A percentile compares a stretch with the other conserved stretches of the same genome.
These are phyloP conservation scores for Leccinum huronense DNA, from an alignment of 1,284 basidiomycete species.

Conservation along the genomic window DNA sequence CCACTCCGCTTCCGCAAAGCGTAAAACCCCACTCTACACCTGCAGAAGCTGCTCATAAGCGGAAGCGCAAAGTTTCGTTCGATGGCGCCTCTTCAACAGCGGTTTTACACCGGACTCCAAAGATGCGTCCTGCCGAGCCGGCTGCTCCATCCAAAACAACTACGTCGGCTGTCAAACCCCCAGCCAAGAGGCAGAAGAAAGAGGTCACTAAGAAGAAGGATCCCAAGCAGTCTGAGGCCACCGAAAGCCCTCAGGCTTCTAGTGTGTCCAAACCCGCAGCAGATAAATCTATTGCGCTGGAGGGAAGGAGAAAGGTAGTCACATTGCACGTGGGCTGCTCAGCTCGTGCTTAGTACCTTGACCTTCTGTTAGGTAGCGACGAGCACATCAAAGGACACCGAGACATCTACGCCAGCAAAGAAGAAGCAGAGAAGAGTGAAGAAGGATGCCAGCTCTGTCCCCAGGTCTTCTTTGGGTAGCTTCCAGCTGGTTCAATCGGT, in stretches of 20 bases:
- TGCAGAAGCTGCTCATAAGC: not conserved
- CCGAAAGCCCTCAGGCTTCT: conserved; percentile 6
- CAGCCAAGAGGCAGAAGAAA: conserved; percentile 27
- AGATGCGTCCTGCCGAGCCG: not conserved
- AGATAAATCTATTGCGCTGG: conserved; percentile 1
- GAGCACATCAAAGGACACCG: not conserved
- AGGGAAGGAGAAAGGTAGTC: conserved; percentile 15
- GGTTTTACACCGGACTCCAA: not conserved
- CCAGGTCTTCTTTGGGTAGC: conserved; percentile 19
- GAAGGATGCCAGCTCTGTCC: conserved; percentile 6
- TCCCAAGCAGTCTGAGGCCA: not conserved
- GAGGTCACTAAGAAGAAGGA: conserved; percentile 7
- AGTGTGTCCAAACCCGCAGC: not conserved
- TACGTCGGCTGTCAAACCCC: conserved; percentile 4
- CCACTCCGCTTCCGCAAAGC: not conserved
- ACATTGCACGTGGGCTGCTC: not conserved
- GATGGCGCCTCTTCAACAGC: not conserved
- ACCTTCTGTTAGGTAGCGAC: conserved; percentile 11
- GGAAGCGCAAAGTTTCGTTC: conserved; percentile 28
- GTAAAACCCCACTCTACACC: not conserved
- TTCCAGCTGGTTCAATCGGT: not conserved
- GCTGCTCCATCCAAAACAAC: not conserved
- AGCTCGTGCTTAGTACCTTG: conserved; percentile 4
- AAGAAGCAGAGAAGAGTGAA: conserved; percentile 13
- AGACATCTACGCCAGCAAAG: not conserved